Base-by-base conservation (phyloP, 2,329 filamentous ascomycete genomes). In the Talaromyces islandicus region DNA sequence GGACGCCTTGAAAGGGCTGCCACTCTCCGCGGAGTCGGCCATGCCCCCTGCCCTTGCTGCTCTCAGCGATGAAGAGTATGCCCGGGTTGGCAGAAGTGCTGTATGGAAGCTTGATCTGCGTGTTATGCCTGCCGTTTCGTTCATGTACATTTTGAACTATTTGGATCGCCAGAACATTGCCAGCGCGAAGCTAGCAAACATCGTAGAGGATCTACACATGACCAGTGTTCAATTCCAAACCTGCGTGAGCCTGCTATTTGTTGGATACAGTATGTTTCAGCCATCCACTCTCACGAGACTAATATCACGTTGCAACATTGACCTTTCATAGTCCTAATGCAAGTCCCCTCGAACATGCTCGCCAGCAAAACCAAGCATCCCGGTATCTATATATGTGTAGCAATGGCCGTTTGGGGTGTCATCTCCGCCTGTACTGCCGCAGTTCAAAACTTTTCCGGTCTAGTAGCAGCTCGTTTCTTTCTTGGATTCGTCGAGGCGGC, bases 401-500 rank as follows among this genome's bases (percentile, higher is more conserved):
- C 21, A 32, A 60, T 60, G 59, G 29, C 12, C 14, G 25, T 57
- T 4, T 60, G 59, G 59, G 59, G 54, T 21, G 12, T 58, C 3
- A 53, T 60, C n/a, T 60, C 59, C 14, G 17, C 43, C 7, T 43
- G 19, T 17, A 57, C 59, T 7, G 59, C 43, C 19, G 32, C 27
- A 17, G 30, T 46, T 11, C 27, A 57, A n/a, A 21, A 51, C 12
- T 58, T 46, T 59, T 43, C 24, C 7, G 60, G 56, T 7, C 51
- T 58, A 50, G 17, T 58, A n/a, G 21, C 50, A 14, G 27, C 41
- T 12, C 56, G 56, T 17, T 61, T 58, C 41, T 58, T 90, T 1
- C 78, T 90, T 3, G 88, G 88, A 46, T 63, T 87, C 2, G 79
- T 89, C 29, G 88, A 90, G 69, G 83, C 72, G 25, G 75, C 86